Percentiles rank a stretch among this genome's conserved stretches.
Conservation (phyloP, 2,329 filamentous ascomycete genomes). For the Zymoseptoria crescenta region DNA sequence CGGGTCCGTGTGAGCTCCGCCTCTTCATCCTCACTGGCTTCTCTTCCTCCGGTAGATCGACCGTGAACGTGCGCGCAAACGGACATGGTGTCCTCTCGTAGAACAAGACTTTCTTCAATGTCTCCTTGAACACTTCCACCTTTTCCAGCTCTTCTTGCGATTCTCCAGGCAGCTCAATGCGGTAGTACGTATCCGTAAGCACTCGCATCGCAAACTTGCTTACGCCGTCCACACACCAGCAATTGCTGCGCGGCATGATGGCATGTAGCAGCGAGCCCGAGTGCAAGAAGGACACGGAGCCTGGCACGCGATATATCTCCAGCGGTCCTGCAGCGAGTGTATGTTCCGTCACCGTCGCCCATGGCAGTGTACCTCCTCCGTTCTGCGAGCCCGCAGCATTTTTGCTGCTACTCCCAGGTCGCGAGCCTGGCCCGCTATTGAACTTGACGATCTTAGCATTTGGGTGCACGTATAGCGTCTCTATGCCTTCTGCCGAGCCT, state of each 20-base stretch:
- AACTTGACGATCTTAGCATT: constrained; percentile 66
- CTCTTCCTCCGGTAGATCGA: constrained; percentile 65
- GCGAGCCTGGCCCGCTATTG: constrained; percentile 32
- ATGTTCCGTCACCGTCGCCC: constrained; percentile 67
- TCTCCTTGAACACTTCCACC: constrained; percentile 59
- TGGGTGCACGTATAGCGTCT: constrained; percentile 68
- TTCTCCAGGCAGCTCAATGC: constrained; percentile 71
- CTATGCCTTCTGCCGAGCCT: constrained; percentile 43
- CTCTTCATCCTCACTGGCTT: constrained; percentile 53
- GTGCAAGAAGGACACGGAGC: constrained; percentile 79
- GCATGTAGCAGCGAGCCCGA: constrained; percentile 77
- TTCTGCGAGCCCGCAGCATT: constrained; percentile 13
- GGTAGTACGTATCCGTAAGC: constrained; percentile 75
- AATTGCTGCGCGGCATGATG: constrained; percentile 82
- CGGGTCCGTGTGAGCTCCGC: constrained; percentile 56
- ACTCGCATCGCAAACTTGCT: constrained; percentile 84
- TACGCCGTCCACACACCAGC: constrained; percentile 82
- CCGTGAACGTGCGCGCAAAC: constrained; percentile 68
- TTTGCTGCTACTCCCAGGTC: constrained; percentile 20
- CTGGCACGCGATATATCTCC: constrained; percentile 76
- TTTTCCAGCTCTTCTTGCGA: constrained; percentile 56
- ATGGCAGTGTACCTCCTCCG: constrained; percentile 54
- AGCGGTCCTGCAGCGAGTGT: constrained; percentile 74
- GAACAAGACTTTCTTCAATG: constrained; percentile 64
- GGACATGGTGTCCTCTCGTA: constrained; percentile 87